Conservation (phyloP, 139 green algal genomes). For the Prasinococcaceae sp. region DNA sequence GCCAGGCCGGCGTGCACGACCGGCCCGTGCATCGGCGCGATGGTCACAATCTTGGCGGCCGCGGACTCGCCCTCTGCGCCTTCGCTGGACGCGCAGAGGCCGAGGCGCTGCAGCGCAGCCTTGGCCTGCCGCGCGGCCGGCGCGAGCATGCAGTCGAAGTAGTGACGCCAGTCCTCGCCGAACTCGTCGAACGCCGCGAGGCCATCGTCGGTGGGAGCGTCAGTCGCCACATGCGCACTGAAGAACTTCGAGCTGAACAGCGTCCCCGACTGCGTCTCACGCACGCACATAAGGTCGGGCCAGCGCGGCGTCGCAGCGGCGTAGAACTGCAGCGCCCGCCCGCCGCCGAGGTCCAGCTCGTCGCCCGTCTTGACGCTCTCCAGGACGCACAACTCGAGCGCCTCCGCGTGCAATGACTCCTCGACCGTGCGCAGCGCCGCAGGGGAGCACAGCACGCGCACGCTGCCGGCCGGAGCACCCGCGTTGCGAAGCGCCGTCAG, state of each 20-base stretch:
- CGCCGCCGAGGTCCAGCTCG: slow-evolving; percentile 19
- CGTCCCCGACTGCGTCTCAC: slow-evolving; percentile 30
- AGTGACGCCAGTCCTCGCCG: slow-evolving; percentile 69
- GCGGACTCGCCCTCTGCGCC: neutral
- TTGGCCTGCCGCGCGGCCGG: slow-evolving; percentile 47
- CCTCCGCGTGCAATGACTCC: neutral
- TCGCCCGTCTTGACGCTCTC: slow-evolving; percentile 1
- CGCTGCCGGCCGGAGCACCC: neutral
- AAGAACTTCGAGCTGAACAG: slow-evolving; percentile 81
- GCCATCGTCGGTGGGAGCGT: slow-evolving; percentile 40
- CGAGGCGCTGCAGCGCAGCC: slow-evolving; percentile 15
- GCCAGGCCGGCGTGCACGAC: slow-evolving; percentile 39
- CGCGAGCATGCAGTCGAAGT: slow-evolving; percentile 90
- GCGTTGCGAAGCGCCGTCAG: slow-evolving; percentile 20
- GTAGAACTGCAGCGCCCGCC: slow-evolving; percentile 29
- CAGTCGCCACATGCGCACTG: slow-evolving; percentile 16
- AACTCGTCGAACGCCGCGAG: slow-evolving; percentile 59
- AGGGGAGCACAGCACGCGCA: slow-evolving; percentile 65
- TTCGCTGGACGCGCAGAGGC: neutral
- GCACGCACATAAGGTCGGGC: slow-evolving; percentile 64
- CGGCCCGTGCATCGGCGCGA: slow-evolving; percentile 70
- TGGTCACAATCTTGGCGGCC: neutral
- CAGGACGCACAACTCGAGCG: slow-evolving; percentile 2
- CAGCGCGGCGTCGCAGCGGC: slow-evolving; percentile 67
- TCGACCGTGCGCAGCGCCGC: slow-evolving; percentile 23